Evolutionary conservation across 2,329 filamentous ascomycete species (phyloP).

Genomic region (Colletotrichum orchidophilum): DNA sequence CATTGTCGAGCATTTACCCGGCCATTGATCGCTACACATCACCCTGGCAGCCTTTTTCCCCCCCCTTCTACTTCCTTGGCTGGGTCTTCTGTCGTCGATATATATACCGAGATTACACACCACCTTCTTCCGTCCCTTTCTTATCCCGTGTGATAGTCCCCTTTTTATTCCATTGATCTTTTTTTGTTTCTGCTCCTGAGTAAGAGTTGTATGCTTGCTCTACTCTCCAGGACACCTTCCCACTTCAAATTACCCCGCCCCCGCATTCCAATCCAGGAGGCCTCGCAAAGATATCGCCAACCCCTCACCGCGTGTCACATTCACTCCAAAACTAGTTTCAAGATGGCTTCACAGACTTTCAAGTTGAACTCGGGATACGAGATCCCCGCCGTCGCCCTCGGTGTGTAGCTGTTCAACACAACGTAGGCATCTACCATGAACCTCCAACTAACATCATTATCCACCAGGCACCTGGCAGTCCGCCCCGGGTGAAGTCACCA

Average conservation of each 20-base stretch:
- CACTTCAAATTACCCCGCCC: slow-evolving; percentile 26
- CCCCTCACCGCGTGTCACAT: slow-evolving; percentile 4
- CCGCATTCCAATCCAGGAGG: neutral
- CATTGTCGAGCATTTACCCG: slow-evolving; percentile 20
- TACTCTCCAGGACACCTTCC: neutral
- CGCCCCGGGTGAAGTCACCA: slow-evolving; percentile 64
- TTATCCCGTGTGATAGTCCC: slow-evolving; percentile 2
- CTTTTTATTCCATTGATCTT: neutral
- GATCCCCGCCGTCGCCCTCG: slow-evolving; percentile 72
- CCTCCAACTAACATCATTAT: neutral
- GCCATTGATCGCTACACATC: slow-evolving; percentile 8
- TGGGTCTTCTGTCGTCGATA: neutral
- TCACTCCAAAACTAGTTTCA: neutral
- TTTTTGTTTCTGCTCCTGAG: neutral
- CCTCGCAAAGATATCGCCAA: neutral
- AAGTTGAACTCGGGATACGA: slow-evolving; percentile 71
- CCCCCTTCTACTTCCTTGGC: neutral
- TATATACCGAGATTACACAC: slow-evolving; percentile 22
- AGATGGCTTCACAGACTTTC: slow-evolving; percentile 65
- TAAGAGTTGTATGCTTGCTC: neutral
- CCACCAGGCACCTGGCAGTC: slow-evolving; percentile 72
- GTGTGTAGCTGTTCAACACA: slow-evolving; percentile 51
- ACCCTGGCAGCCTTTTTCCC: neutral
- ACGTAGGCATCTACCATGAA: no score
- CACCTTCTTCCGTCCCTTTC: neutral